Evolutionary conservation across 305 asterid species (phyloP).

Genomic region (Fraxinus greggii): DNA sequence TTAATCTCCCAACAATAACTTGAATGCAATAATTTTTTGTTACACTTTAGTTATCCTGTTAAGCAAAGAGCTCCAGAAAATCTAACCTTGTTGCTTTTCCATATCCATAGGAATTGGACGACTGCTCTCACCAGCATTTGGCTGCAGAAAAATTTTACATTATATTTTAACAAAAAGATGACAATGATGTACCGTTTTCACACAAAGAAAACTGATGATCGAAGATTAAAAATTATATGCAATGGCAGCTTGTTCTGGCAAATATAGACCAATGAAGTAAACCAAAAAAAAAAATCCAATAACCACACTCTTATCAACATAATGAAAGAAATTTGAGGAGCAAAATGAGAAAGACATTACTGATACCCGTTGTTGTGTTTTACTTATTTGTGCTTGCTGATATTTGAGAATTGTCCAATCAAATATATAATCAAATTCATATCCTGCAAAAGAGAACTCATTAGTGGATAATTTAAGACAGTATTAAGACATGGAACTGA

Average conservation of each 20-base stretch:
- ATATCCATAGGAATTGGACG: constrained; percentile 54
- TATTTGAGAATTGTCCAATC: constrained; percentile 96
- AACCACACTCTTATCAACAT: neutral
- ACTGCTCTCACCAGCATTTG: constrained; percentile 79
- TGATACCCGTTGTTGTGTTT: constrained; percentile 70
- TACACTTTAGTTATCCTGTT: neutral
- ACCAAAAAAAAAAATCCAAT: neutral
- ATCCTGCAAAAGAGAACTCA: constrained; percentile 50
- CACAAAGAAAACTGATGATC: neutral
- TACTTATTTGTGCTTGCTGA: constrained; percentile 78
- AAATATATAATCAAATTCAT: constrained; percentile 77
- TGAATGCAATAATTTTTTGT: neutral
- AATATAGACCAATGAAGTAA: neutral
- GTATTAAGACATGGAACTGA: neutral
- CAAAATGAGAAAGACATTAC: neutral
- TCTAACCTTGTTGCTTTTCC: constrained; percentile 73
- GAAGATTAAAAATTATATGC: neutral
- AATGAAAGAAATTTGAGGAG: neutral
- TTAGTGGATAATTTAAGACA: neutral
- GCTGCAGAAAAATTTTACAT: constrained; percentile 49
- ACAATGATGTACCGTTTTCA: constrained; percentile 4
- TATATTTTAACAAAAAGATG: constrained; percentile 5
- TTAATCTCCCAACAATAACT: neutral
- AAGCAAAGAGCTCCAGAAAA: constrained; percentile 16
- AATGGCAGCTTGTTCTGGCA: neutral